phyloP scores from a whole-genome alignment of 2,329 filamentous ascomycete genomes.

The Trichoderma aggressivum region DNA sequence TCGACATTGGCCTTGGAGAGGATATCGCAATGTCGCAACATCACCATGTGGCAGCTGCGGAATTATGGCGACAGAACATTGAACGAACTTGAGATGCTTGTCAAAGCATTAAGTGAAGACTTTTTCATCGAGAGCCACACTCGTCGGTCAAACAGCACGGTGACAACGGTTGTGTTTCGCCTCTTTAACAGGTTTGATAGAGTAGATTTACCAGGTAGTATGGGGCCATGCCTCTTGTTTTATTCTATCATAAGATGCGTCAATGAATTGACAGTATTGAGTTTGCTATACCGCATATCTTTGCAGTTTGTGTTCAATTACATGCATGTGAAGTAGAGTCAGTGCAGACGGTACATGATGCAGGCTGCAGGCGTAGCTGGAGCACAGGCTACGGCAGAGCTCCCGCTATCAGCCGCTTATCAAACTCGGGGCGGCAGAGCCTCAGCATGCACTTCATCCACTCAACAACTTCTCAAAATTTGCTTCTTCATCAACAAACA shows the following conservation, averaged over 20 bases:
- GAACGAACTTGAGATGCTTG: background rate
- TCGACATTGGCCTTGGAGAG: background rate
- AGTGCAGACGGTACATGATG: background rate
- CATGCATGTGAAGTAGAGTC: background rate
- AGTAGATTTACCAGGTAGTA: background rate
- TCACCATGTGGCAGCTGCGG: constrained; percentile 6
- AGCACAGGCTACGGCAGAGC: background rate
- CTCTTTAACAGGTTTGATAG: background rate
- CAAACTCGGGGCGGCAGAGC: background rate
- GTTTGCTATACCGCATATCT: background rate
- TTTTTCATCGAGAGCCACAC: background rate
- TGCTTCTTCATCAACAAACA: background rate
- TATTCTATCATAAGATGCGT: no score
- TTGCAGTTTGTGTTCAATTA: background rate
- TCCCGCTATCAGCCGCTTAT: background rate
- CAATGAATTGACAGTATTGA: background rate
- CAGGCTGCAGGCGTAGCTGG: background rate
- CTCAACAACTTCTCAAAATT: background rate
- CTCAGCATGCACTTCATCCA: background rate
- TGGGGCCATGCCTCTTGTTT: no score
- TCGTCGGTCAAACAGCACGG: background rate
- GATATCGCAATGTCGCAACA: background rate
- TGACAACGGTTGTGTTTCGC: background rate
- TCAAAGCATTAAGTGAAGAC: background rate
- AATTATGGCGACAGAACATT: background rate